Evolutionary conservation across 2,329 filamentous ascomycete genomes (phyloP).

Genomic region (Aspergillus pseudoterreus): DNA sequence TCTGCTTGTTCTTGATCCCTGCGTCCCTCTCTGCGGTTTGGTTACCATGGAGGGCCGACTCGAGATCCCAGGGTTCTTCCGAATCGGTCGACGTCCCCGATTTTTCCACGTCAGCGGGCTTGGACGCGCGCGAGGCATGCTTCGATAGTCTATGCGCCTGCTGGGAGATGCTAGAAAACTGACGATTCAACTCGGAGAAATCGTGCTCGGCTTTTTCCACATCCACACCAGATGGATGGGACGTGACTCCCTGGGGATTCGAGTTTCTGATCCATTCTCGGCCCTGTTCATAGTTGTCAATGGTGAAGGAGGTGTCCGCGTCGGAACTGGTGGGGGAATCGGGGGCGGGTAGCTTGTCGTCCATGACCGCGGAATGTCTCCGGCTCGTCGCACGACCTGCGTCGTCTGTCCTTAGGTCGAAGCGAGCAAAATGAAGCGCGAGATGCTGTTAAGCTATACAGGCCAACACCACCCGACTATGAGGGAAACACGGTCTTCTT

Average conservation of each 20-base stretch:
- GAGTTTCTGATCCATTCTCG: conserved; percentile 28
- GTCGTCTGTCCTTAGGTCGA: no score
- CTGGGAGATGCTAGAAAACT: conserved; percentile 38
- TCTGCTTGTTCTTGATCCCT: conserved; percentile 76
- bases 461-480: neutral
- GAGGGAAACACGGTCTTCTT: neutral
- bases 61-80: conserved; percentile 68
- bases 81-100: conserved; percentile 40
- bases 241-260: conserved; percentile 31
- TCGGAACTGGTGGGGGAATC: conserved; percentile 24
- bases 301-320: conserved; percentile 20
- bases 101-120: conserved; percentile 57
- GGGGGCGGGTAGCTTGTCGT: conserved; percentile 16
- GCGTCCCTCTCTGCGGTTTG: conserved; percentile 68
- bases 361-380: conserved; percentile 6
- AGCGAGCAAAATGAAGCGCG: neutral
- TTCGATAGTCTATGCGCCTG: conserved; percentile 34
- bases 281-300: conserved; percentile 24
- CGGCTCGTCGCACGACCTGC: no score
- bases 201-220: conserved; percentile 46
- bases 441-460: neutral
- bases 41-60: conserved; percentile 67
- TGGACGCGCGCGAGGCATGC: conserved; percentile 27
- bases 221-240: conserved; percentile 38
- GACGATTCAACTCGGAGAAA: conserved; percentile 37